Evolutionary conservation across 768 basidiomycete species (phyloP).

Genomic region (Mycena alexandri): DNA sequence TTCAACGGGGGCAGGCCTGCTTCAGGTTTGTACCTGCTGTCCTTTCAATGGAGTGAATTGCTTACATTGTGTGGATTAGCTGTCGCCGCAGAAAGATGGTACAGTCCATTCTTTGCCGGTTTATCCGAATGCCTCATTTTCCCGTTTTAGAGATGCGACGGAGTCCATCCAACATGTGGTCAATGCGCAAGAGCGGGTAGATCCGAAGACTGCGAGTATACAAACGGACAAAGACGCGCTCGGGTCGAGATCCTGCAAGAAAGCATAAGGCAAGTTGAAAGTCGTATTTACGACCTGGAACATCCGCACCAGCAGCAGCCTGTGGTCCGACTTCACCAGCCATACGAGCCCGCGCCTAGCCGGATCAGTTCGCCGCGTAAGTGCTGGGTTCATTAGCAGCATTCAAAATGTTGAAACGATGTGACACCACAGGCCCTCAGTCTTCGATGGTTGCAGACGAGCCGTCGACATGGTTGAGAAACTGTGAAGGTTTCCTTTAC

Average conservation of each 20-base stretch:
- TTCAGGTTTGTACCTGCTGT: background rate
- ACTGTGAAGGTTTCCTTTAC: conserved; percentile 44
- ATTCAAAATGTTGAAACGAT: background rate
- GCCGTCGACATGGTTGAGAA: conserved; percentile 48
- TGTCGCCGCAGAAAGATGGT: conserved; percentile 36
- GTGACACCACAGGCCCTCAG: background rate
- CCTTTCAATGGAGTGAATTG: too few species aligned
- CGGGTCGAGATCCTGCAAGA: conserved; percentile 65
- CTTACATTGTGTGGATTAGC: background rate
- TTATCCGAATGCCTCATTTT: background rate
- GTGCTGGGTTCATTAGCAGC: background rate
- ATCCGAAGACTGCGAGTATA: conserved; percentile 73
- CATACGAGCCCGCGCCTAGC: background rate
- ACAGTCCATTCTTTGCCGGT: background rate
- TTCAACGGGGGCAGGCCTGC: conserved; percentile 35
- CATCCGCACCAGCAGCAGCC: conserved; percentile 43
- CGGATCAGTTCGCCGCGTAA: background rate
- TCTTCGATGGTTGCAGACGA: conserved; percentile 37
- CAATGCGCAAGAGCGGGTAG: conserved; percentile 63
- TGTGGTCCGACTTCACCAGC: background rate
- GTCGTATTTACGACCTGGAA: conserved; percentile 62
- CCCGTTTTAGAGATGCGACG: conserved; percentile 64
- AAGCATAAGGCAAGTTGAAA: conserved; percentile 60
- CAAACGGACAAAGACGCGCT: conserved; percentile 58
- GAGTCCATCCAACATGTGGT: conserved; percentile 63